These are phyloP conservation scores for Rhodotorula sp. DNA, from an alignment of 1,284 basidiomycete species.

Conservation along the genomic window DNA sequence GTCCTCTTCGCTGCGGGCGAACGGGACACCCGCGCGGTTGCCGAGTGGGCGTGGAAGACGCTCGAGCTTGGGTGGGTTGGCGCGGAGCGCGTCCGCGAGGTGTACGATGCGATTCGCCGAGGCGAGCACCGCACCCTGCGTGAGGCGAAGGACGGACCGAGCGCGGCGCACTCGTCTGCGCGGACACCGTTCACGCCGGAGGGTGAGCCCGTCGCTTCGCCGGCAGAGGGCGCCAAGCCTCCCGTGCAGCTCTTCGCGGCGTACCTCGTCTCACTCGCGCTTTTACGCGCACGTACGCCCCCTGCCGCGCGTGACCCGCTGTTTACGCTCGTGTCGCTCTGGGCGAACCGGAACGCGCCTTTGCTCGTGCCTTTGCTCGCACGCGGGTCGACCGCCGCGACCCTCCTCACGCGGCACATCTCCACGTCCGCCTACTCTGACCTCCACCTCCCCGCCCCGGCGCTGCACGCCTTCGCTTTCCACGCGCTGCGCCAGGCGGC, in stretches of 20 bases:
- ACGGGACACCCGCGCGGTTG: slow-evolving; percentile 1
- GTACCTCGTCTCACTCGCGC: slow-evolving; percentile 10
- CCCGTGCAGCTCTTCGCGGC: slow-evolving; percentile 16
- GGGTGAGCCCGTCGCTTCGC: no score
- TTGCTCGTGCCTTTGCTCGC: slow-evolving; percentile 6
- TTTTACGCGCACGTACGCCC: background rate
- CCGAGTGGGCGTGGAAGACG: slow-evolving; percentile 29
- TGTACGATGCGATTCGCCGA: slow-evolving; percentile 21
- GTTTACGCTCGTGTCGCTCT: slow-evolving; percentile 9
- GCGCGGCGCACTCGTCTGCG: background rate
- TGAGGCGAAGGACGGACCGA: background rate
- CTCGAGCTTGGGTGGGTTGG: slow-evolving; percentile 12
- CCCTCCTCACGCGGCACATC: background rate
- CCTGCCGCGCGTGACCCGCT: background rate
- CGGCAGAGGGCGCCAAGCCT: background rate
- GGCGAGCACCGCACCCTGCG: slow-evolving; percentile 22
- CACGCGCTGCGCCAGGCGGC: slow-evolving; percentile 25
- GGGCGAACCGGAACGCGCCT: slow-evolving; percentile 15
- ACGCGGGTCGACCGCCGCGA: background rate
- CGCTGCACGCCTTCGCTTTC: background rate
- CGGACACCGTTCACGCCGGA: background rate
- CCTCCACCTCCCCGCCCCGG: background rate
- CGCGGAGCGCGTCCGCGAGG: slow-evolving; percentile 24
- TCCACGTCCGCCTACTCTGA: background rate
- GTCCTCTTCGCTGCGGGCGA: slow-evolving; percentile 29